A percentile compares a stretch with the other conserved stretches of the same genome.
phyloP scores from a whole-genome alignment of 2,329 filamentous ascomycete species.

The Fusarium hainanense region DNA sequence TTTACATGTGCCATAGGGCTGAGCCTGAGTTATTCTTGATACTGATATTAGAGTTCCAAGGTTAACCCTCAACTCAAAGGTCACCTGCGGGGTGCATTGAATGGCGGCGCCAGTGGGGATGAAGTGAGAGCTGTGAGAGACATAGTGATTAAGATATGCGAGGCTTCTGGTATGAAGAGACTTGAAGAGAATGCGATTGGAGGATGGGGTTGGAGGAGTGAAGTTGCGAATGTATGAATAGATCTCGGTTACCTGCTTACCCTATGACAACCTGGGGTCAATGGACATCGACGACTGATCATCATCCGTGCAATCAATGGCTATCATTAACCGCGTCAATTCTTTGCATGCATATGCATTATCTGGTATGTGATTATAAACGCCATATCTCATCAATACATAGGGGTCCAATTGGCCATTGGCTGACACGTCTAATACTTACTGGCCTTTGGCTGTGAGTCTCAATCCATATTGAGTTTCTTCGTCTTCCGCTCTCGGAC shows the following conservation, averaged over 20 bases:
- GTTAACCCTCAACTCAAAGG: slow-evolving; percentile 46
- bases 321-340: too few relatives aligned
- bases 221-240: slow-evolving; percentile 41
- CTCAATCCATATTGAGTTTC: neutral
- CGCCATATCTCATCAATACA: neutral
- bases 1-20: neutral
- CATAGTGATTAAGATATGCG: slow-evolving; percentile 43
- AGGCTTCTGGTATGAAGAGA: slow-evolving; percentile 43
- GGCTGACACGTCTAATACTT: neutral
- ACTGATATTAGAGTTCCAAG: slow-evolving; percentile 21
- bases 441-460: neutral
- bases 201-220: slow-evolving; percentile 46
- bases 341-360: neutral
- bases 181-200: slow-evolving; percentile 31
- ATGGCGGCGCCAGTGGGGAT: slow-evolving; percentile 42
- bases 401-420: neutral
- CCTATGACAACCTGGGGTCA: neutral
- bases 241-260: neutral
- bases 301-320: neutral
- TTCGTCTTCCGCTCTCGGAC: slow-evolving; percentile 4
- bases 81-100: slow-evolving; percentile 42
- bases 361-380: neutral
- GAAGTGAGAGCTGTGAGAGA: slow-evolving; percentile 44
- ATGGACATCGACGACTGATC: neutral
- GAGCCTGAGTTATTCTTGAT: neutral